Base-by-base conservation (phyloP, 2,329 filamentous ascomycete species). In the Xylaria sp. region DNA sequence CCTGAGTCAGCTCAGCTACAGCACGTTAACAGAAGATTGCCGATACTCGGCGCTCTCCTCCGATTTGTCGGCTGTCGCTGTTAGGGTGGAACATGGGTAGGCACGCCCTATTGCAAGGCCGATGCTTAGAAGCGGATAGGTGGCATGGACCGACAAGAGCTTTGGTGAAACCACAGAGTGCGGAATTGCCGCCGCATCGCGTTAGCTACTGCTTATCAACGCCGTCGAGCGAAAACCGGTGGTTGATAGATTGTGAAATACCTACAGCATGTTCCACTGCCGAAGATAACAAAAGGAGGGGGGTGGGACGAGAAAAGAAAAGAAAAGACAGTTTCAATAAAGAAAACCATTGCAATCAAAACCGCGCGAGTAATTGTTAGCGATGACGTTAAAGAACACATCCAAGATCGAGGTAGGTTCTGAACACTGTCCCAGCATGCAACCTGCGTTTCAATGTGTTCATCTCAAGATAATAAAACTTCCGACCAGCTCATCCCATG, bases 401-500 rank as follows among this genome's bases (percentile, higher is more conserved):
- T 77, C 75, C 72, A 78, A 77, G 57, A 72, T 74, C 50, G 75
- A 78, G 21, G 76, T 77, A 23, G 74, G 70, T 66, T 12, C 31
- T 21, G 9, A 35, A 65, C 31, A 55, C 17, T 28, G 38, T 54
- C 38, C 42, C 11, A 14, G 58, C 25, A 43, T 63, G 55, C 35
- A 43, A 15, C 35, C 23, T 21, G 17, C 5, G 21, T 43, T 38
- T 38, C 54, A 49, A 45, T 40, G 14, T 33, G 51, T 55, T 37
- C 12, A 21, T 42, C 33, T n/a, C 35, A 23, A 45, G 19, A 12
- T 57, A 60, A 60, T 23, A 40, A 53, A 23, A 38, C n/a, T 35
- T 33, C 42, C 49, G 38, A 51, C 31, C 69, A 64, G 57, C 73
- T 83, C 40, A 70, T 83, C 19, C 80, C 80, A 8, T 83, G 78